These are phyloP conservation scores for Rhodotorula kratochvilovae DNA, from an alignment of 768 basidiomycete species.

Conservation along the genomic window DNA sequence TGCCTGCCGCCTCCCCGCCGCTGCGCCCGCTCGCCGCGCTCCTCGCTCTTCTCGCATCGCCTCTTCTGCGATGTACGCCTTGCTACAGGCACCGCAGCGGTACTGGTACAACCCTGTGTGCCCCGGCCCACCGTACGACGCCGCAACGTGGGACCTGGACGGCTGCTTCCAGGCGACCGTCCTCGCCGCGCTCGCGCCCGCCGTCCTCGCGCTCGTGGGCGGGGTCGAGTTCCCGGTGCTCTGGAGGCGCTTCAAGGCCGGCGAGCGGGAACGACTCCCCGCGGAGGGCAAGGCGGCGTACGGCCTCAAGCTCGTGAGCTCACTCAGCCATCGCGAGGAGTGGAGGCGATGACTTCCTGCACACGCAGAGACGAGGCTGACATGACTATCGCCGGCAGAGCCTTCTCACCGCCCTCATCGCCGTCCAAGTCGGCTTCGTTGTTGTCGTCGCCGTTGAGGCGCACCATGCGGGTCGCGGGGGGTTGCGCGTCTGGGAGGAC, in stretches of 20 bases:
- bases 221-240: constrained; percentile 11
- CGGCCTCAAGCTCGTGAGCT: constrained; percentile 22
- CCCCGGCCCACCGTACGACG: neutral
- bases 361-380: too few relatives aligned
- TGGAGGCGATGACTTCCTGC: too few relatives aligned
- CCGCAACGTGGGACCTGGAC: neutral
- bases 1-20: too few relatives aligned
- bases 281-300: constrained; percentile 20
- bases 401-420: neutral
- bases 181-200: constrained; percentile 5
- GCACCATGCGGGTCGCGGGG: neutral
- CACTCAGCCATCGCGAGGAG: neutral
- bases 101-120: constrained; percentile 3
- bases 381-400: neutral
- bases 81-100: neutral
- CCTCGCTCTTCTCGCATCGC: too few relatives aligned
- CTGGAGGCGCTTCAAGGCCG: constrained; percentile 15
- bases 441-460: constrained; percentile 19
- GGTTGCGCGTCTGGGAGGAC: neutral
- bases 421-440: constrained; percentile 19
- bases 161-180: neutral
- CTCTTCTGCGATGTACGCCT: neutral
- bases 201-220: constrained; percentile 17
- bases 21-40: too few relatives aligned
- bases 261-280: constrained; percentile 1